These are phyloP conservation scores for Noccaea bulbosa DNA, from an alignment of 345 rosid genomes.

Conservation along the genomic window DNA sequence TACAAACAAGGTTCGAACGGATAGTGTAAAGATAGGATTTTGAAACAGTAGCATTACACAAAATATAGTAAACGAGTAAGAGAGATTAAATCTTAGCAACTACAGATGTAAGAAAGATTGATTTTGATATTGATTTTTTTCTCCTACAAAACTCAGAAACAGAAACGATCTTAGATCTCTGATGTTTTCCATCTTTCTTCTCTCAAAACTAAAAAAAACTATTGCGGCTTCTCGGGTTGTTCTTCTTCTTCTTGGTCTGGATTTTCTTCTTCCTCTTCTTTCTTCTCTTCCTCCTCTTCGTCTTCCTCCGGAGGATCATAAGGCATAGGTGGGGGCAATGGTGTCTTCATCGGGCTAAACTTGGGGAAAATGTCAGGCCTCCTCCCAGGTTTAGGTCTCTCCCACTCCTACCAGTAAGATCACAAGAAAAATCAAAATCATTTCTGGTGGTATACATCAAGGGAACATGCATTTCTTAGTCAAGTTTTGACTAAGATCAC, in stretches of 20 bases:
- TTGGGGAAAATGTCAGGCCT: slow-evolving; percentile 77
- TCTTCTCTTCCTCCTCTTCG: slow-evolving; percentile 75
- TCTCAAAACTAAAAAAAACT: slow-evolving; percentile 15
- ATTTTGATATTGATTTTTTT: background rate
- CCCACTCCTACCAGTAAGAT: slow-evolving; percentile 62
- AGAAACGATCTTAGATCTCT: slow-evolving; percentile 9
- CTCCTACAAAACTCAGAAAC: slow-evolving; percentile 38
- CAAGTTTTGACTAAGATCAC: background rate
- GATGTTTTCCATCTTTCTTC: slow-evolving; percentile 14
- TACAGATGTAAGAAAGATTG: slow-evolving; percentile 15
- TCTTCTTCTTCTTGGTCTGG: slow-evolving; percentile 67
- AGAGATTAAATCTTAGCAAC: slow-evolving; percentile 31
- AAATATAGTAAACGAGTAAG: slow-evolving; percentile 14
- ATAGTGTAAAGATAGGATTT: slow-evolving; percentile 1
- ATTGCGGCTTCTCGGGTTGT: slow-evolving; percentile 49
- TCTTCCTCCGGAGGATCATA: slow-evolving; percentile 79
- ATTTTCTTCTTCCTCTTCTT: slow-evolving; percentile 67
- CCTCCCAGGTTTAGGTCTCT: slow-evolving; percentile 74
- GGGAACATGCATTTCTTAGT: slow-evolving; percentile 5
- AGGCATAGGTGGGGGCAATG: slow-evolving; percentile 74
- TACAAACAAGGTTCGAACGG: background rate
- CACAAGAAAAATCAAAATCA: background rate
- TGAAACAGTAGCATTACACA: slow-evolving; percentile 28
- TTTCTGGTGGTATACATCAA: background rate
- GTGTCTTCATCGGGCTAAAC: slow-evolving; percentile 84